These are phyloP conservation scores for Ustilago xerochloae DNA, from an alignment of 1,284 basidiomycete genomes.

Conservation along the genomic window DNA sequence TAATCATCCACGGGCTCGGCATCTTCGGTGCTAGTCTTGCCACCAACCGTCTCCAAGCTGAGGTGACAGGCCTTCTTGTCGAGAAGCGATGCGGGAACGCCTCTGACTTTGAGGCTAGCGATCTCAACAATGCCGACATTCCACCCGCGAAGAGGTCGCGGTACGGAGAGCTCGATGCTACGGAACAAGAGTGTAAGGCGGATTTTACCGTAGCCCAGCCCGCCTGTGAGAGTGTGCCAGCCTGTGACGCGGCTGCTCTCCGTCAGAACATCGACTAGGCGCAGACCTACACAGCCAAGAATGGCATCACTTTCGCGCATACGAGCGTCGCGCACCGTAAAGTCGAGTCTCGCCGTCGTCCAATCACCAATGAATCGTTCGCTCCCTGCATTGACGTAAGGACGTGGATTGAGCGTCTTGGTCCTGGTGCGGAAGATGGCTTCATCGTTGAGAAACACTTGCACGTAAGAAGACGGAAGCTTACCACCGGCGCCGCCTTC, in stretches of 20 bases:
- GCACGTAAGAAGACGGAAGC: constrained; percentile 61
- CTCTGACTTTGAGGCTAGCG: constrained; percentile 34
- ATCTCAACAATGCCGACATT: constrained; percentile 60
- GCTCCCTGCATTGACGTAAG: constrained; percentile 61
- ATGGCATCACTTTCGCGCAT: constrained; percentile 62
- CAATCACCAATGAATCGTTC: constrained; percentile 60
- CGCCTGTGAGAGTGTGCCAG: constrained; percentile 58
- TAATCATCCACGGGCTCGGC: constrained; percentile 36
- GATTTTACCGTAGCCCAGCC: constrained; percentile 61
- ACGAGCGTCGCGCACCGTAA: constrained; percentile 55
- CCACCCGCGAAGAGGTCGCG: constrained; percentile 59
- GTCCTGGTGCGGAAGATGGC: constrained; percentile 61
- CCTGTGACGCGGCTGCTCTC: constrained; percentile 41
- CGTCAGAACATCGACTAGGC: constrained; percentile 51
- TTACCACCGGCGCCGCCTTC: constrained; percentile 42
- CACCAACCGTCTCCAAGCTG: constrained; percentile 52
- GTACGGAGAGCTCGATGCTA: constrained; percentile 54
- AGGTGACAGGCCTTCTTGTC: constrained; percentile 53
- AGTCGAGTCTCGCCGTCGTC: constrained; percentile 56
- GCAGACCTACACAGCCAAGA: constrained; percentile 56
- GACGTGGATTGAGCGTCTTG: constrained; percentile 58
- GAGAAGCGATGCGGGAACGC: constrained; percentile 33
- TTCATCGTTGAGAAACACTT: constrained; percentile 64
- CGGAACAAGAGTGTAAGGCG: constrained; percentile 58
- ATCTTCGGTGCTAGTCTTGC: constrained; percentile 43